Evolutionary conservation across 2,329 filamentous ascomycete genomes (phyloP).

Genomic region (Xylaria sp.): DNA sequence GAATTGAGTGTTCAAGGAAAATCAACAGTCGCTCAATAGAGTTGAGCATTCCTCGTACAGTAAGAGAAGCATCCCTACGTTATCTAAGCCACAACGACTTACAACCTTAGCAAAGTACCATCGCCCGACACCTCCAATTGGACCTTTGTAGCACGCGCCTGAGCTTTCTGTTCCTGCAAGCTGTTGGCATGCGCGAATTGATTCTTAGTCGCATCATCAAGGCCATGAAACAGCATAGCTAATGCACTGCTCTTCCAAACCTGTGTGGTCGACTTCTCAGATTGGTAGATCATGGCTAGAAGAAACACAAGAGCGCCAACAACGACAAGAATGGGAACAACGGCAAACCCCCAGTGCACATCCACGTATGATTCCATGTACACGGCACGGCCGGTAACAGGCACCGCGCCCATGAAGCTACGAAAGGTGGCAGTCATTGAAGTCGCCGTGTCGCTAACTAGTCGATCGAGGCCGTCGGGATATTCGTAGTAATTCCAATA

Average conservation of each 20-base stretch:
- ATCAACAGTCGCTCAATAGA: background rate
- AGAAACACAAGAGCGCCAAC: conserved; percentile 49
- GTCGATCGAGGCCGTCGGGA: conserved; percentile 48
- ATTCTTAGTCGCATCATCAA: conserved; percentile 47
- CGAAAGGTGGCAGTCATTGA: conserved; percentile 53
- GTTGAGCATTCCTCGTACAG: background rate
- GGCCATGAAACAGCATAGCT: conserved; percentile 52
- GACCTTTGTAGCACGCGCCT: conserved; percentile 45
- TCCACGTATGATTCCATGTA: conserved; percentile 49
- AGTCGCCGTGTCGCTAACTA: conserved; percentile 51
- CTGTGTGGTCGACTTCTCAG: conserved; percentile 38
- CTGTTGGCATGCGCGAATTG: conserved; percentile 40
- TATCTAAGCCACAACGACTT: background rate
- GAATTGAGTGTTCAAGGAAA: background rate
- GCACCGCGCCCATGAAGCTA: conserved; percentile 44
- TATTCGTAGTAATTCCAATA: conserved; percentile 57
- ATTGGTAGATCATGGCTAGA: conserved; percentile 44
- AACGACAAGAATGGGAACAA: conserved; percentile 50
- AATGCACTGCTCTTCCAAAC: conserved; percentile 53
- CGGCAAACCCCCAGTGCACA: conserved; percentile 53
- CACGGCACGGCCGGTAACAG: conserved; percentile 48
- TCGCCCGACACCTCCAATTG: conserved; percentile 43
- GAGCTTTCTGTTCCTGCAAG: conserved; percentile 43
- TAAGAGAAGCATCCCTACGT: background rate
- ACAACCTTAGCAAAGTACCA: conserved; percentile 15